Base-by-base conservation (phyloP, 805 yeast species). In the Zygoascus biomembranicola region DNA sequence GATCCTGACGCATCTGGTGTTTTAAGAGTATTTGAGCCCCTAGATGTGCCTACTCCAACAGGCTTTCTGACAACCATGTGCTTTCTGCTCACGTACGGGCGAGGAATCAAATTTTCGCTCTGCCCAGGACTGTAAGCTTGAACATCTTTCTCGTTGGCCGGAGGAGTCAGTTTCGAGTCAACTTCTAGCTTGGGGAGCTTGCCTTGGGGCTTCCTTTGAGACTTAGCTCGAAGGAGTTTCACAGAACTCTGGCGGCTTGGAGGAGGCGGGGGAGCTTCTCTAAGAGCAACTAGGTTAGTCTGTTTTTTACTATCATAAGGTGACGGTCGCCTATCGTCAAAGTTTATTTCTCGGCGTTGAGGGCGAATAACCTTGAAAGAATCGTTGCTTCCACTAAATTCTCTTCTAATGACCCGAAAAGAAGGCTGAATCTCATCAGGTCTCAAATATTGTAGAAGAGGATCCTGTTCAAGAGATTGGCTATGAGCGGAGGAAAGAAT, bases 301-400 rank as follows among this genome's bases (percentile, higher is more conserved):
- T 76, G 49, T 56, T 52, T 57, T 13, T 26, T 28, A 49, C 49
- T 50, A 5, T 60, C 81, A 62, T 78, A 86, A 1, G 96, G 95
- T 0, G 95, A 84, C 47, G 80, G 81, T 45, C 96, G 70, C 50
- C 89, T 74, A 60, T 85, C 81, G 61, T 88, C 94, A 63, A 88
- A 88, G 66, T 90, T 90, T 56, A 87, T 87, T 61, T 86, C 95
- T 32, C 61, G 57, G 35, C 77, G 73, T 23, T 80, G 78, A 9
- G 76, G 77, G 32, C 90, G 70, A 8, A 88, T 76, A 0, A 88
- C 83, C 55, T 84, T 75, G 64, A 88, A 87, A 0, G 88, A 72
- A 43, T 77, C 72, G 63, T 63, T 32, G 58, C 57, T 50, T 39
- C 19, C 61, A 37, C 44, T 48, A 31, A 16, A 37, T 57, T 57